Evolutionary conservation across 176 grass and related monocot genomes (phyloP).

Genomic region (Canna indica): DNA sequence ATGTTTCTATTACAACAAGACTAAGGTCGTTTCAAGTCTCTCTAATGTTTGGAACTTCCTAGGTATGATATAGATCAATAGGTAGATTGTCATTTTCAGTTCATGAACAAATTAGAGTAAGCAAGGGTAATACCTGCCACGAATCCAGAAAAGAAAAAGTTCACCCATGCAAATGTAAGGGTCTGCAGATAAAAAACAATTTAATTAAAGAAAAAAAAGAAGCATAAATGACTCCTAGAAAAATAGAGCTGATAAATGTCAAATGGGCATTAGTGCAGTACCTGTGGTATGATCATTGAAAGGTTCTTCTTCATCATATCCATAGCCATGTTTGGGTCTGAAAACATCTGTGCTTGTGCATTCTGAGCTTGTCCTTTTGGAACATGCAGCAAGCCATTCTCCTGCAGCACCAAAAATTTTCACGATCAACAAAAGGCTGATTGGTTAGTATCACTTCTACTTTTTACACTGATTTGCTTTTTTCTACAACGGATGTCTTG

Average conservation of each 20-base stretch:
- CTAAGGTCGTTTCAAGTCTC: too few species aligned
- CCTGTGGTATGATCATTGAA: conserved; percentile 99
- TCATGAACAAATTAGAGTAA: too few species aligned
- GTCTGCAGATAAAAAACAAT: conserved; percentile 41
- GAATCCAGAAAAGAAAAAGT: conserved; percentile 99
- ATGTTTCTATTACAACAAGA: too few species aligned
- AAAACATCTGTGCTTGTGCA: conserved; percentile 97
- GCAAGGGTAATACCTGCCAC: conserved; percentile 99
- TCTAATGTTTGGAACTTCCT: too few species aligned
- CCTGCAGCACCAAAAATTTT: conserved; percentile 33
- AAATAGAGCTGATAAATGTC: not conserved
- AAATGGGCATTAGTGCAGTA: not conserved
- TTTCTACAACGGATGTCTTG: too few species aligned
- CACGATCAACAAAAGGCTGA: not conserved
- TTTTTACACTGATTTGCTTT: too few species aligned
- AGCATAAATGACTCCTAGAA: not conserved
- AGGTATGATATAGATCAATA: too few species aligned
- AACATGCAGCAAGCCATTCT: conserved; percentile 82
- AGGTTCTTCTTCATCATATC: conserved; percentile 99
- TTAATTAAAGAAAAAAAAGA: conserved; percentile 3
- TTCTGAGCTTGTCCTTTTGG: conserved; percentile 87
- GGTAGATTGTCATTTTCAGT: too few species aligned
- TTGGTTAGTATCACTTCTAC: not conserved
- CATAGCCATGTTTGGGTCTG: conserved; percentile 99
- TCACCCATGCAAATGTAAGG: conserved; percentile 99